Conservation (phyloP, 1,139 yeast genomes). For the Lodderomyces oxycetoniae region DNA sequence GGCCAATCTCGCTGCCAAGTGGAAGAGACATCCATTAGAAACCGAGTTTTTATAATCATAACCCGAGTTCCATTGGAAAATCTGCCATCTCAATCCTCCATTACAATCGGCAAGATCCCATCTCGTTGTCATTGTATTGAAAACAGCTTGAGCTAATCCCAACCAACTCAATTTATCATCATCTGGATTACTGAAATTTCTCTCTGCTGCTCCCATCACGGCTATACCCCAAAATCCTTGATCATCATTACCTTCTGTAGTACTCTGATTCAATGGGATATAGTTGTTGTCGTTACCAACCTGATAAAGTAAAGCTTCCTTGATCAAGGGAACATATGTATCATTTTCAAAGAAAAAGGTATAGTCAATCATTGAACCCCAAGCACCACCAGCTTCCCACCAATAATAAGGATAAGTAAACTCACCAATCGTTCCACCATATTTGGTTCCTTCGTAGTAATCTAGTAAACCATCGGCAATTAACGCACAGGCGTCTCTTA, state of each 20-base stretch:
- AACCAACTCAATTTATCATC: conserved; percentile 51
- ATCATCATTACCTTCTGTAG: conserved; percentile 88
- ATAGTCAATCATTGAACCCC: conserved; percentile 73
- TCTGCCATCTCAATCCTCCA: conserved; percentile 97
- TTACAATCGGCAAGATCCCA: conserved; percentile 76
- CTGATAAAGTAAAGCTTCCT: conserved; percentile 59
- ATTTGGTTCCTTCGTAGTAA: conserved; percentile 60
- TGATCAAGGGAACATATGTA: conserved; percentile 52
- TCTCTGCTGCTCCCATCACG: conserved; percentile 78
- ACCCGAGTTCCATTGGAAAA: conserved; percentile 91
- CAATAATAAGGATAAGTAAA: conserved; percentile 76
- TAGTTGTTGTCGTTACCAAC: conserved; percentile 63
- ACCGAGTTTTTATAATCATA: conserved; percentile 89
- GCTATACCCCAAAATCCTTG: conserved; percentile 90
- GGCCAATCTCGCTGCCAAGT: conserved; percentile 81
- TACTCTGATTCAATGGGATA: conserved; percentile 70
- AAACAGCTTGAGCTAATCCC: conserved; percentile 71
- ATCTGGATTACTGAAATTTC: conserved; percentile 65
- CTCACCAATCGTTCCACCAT: conserved; percentile 77
- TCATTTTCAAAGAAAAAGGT: conserved; percentile 58
- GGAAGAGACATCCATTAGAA: conserved; percentile 86
- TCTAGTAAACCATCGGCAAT: conserved; percentile 63
- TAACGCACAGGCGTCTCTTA: conserved; percentile 48
- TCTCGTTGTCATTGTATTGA: conserved; percentile 82
- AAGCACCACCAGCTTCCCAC: conserved; percentile 94